phyloP scores from a whole-genome alignment of 352 stramenopile genomes.

The Phytophthora tentaculata region DNA sequence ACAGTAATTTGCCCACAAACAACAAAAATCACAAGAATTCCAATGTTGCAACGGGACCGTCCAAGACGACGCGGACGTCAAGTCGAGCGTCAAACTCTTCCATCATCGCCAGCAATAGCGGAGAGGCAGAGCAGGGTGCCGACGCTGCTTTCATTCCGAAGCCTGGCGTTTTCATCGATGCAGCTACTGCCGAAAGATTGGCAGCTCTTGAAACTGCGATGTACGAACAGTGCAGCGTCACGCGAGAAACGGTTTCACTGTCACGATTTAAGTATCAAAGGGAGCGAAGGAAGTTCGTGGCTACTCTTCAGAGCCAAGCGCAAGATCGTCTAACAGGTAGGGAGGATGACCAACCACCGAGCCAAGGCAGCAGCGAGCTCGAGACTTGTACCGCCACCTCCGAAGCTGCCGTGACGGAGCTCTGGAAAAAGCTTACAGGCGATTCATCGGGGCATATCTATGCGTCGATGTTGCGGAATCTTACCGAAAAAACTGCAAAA shows the following conservation, averaged over 20 bases:
- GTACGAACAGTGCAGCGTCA: conserved; percentile 38
- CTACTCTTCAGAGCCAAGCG: conserved; percentile 18
- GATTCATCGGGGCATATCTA: conserved; percentile 38
- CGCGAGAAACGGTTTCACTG: conserved; percentile 26
- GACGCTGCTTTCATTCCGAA: background rate
- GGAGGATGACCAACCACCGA: background rate
- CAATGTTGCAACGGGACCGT: conserved; percentile 13
- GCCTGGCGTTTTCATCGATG: conserved; percentile 18
- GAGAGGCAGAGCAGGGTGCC: background rate
- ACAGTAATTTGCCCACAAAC: conserved; percentile 46
- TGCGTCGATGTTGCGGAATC: conserved; percentile 18
- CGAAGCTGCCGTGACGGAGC: conserved; percentile 11
- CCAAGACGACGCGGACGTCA: background rate
- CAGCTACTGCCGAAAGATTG: conserved; percentile 27
- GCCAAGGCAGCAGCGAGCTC: conserved; percentile 9
- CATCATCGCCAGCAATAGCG: background rate
- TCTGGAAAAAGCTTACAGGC: conserved; percentile 31
- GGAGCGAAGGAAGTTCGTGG: conserved; percentile 35
- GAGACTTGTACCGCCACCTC: conserved; percentile 3
- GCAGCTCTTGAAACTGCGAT: conserved; percentile 29
- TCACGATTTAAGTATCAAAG: conserved; percentile 39
- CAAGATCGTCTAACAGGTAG: background rate
- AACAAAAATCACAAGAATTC: conserved; percentile 3
- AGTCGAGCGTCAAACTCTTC: conserved; percentile 7
- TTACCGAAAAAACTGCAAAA: conserved; percentile 5